Conservation (phyloP, 192 early-diverging fungal genomes). For the Backusella morwellensis region DNA sequence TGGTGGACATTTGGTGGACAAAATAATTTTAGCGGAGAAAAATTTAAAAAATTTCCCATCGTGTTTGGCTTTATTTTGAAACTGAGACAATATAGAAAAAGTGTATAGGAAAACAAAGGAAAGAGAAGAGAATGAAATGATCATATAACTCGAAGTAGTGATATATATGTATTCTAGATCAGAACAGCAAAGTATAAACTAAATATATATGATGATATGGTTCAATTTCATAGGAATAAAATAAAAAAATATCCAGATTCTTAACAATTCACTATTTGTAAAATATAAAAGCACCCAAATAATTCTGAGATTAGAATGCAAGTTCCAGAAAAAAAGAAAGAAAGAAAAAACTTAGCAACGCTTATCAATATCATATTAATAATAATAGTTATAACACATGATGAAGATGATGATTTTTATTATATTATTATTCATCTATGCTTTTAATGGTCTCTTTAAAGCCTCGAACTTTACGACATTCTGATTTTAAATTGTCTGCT, state of each 20-base stretch:
- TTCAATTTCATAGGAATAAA: not conserved
- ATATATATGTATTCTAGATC: not conserved
- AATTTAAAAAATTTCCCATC: too few relatives aligned
- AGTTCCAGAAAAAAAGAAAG: not conserved
- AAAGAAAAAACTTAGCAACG: not conserved
- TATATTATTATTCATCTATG: not conserved
- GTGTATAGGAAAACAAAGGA: too few relatives aligned
- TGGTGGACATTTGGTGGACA: too few relatives aligned
- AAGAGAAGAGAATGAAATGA: not conserved
- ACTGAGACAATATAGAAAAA: not conserved
- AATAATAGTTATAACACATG: not conserved
- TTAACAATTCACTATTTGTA: not conserved
- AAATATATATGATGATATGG: not conserved
- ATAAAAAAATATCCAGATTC: not conserved
- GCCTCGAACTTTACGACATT: conserved; percentile 44
- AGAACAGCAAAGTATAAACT: not conserved
- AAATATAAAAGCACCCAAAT: not conserved
- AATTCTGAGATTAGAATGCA: not conserved
- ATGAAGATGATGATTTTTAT: not conserved
- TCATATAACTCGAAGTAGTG: not conserved
- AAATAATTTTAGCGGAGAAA: too few relatives aligned
- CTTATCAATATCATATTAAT: not conserved
- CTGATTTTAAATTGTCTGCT: conserved; percentile 36
- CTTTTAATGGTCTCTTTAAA: conserved; percentile 31
- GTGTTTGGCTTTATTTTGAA: not conserved